These are phyloP conservation scores for Boletus pseudo-olivaceus DNA, from an alignment of 768 basidiomycete species.

Conservation along the genomic window DNA sequence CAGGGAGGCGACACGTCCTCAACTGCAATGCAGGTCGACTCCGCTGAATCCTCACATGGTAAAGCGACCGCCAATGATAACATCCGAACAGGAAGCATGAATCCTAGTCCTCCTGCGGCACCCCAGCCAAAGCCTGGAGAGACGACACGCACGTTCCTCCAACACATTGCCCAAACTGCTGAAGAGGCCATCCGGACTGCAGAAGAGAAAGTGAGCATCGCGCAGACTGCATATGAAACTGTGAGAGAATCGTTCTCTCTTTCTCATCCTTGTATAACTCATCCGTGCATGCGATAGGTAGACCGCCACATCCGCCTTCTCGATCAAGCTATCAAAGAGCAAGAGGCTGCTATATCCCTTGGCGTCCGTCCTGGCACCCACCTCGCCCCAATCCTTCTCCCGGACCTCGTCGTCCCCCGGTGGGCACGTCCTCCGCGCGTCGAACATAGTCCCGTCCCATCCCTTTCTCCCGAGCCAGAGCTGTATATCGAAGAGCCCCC, in stretches of 20 bases:
- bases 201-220: slow-evolving; percentile 77
- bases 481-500: slow-evolving; percentile 14
- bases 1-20: background rate
- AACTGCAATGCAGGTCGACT: slow-evolving; percentile 8
- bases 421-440: slow-evolving; percentile 45
- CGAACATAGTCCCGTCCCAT: slow-evolving; percentile 42
- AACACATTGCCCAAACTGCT: slow-evolving; percentile 53
- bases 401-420: slow-evolving; percentile 58
- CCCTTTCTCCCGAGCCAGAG: slow-evolving; percentile 31
- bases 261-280: background rate
- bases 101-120: background rate
- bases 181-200: slow-evolving; percentile 61
- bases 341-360: slow-evolving; percentile 52
- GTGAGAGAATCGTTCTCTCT: slow-evolving; percentile 37
- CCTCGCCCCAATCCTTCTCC: slow-evolving; percentile 53
- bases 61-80: background rate
- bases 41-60: background rate
- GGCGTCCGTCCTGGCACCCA: slow-evolving; percentile 53
- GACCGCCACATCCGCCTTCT: slow-evolving; percentile 77
- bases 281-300: slow-evolving; percentile 42
- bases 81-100: background rate
- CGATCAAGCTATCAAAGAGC: slow-evolving; percentile 68
- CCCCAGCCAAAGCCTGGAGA: slow-evolving; percentile 25
- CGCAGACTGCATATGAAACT: slow-evolving; percentile 65
- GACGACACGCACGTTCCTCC: slow-evolving; percentile 50